Percentiles rank a stretch among this genome's conserved stretches.
These are phyloP conservation scores for Flaveria linearis DNA, from an alignment of 129 eudicot genomes.

Conservation along the genomic window DNA sequence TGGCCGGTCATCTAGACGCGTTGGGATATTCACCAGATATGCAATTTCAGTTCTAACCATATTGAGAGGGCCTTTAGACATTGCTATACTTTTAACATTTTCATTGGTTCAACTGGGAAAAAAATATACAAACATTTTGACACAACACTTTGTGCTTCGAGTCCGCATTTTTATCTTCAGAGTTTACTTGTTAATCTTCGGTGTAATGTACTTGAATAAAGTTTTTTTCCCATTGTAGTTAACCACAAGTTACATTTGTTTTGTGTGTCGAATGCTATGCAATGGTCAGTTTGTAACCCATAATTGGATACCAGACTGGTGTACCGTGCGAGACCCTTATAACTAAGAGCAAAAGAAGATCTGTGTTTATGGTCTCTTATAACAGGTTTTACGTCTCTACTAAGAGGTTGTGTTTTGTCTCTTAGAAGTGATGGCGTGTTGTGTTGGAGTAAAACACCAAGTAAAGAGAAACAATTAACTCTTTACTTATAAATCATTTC, in stretches of 20 bases:
- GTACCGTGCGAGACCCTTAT: too few relatives aligned
- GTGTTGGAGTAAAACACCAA: too few relatives aligned
- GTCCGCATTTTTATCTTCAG: background rate
- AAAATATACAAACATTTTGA: constrained; percentile 22
- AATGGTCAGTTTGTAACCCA: too few relatives aligned
- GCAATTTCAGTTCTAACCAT: constrained; percentile 88
- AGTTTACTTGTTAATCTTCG: constrained; percentile 1
- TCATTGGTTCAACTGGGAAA: constrained; percentile 16
- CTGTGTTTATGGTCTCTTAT: too few relatives aligned
- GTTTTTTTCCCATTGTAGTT: constrained; percentile 26
- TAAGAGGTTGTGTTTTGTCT: too few relatives aligned
- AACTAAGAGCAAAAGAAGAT: too few relatives aligned
- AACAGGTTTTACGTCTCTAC: too few relatives aligned
- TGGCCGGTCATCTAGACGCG: constrained; percentile 94
- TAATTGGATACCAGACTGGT: too few relatives aligned
- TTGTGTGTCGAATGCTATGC: too few relatives aligned
- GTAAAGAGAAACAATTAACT: too few relatives aligned
- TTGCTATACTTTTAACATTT: constrained; percentile 15
- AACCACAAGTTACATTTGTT: constrained; percentile 1
- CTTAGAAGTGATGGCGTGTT: too few relatives aligned
- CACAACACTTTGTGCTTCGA: constrained; percentile 16
- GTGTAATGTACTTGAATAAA: constrained; percentile 34
- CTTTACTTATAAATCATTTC: too few relatives aligned
- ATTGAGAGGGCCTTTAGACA: background rate
- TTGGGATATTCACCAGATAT: constrained; percentile 77